A percentile compares a stretch with the other conserved stretches of the same genome.
phyloP scores from a whole-genome alignment of 805 yeast species.

The Lachancea lanzarotensis region DNA sequence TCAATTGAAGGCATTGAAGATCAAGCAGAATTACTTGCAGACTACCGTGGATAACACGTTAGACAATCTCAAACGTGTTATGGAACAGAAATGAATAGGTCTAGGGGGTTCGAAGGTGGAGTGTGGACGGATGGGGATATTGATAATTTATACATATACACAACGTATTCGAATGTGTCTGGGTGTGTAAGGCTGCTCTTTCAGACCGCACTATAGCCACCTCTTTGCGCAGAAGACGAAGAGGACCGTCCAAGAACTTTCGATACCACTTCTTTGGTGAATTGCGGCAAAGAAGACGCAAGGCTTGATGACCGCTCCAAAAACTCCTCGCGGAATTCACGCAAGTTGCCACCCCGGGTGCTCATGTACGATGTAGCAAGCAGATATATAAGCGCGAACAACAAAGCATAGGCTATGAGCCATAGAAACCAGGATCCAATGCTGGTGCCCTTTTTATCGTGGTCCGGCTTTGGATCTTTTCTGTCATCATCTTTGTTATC shows the following conservation, averaged over 20 bases:
- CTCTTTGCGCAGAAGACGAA: conserved; percentile 47
- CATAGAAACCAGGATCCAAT: conserved; percentile 59
- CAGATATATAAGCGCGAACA: conserved; percentile 67
- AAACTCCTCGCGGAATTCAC: conserved; percentile 69
- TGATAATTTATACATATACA: background rate
- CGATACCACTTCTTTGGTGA: conserved; percentile 58
- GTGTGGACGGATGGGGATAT: too few relatives aligned
- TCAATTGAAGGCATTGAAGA: conserved; percentile 50
- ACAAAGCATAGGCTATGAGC: conserved; percentile 60
- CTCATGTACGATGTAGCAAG: conserved; percentile 65
- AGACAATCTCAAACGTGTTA: conserved; percentile 42
- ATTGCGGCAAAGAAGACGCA: conserved; percentile 53
- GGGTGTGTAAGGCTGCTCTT: too few relatives aligned
- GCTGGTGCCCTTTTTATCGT: conserved; percentile 21
- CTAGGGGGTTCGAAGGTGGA: background rate
- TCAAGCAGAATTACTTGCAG: conserved; percentile 65
- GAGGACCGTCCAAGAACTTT: conserved; percentile 55
- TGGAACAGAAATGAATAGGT: conserved; percentile 3
- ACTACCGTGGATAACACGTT: conserved; percentile 72
- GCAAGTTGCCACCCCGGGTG: conserved; percentile 58
- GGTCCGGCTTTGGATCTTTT: conserved; percentile 14
- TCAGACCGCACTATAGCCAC: conserved; percentile 91
- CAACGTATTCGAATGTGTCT: background rate
- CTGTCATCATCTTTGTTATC: conserved; percentile 23
- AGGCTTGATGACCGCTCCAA: conserved; percentile 59